These are phyloP conservation scores for Xerocomus nothofagi DNA, from an alignment of 1,284 basidiomycete species.

Conservation along the genomic window DNA sequence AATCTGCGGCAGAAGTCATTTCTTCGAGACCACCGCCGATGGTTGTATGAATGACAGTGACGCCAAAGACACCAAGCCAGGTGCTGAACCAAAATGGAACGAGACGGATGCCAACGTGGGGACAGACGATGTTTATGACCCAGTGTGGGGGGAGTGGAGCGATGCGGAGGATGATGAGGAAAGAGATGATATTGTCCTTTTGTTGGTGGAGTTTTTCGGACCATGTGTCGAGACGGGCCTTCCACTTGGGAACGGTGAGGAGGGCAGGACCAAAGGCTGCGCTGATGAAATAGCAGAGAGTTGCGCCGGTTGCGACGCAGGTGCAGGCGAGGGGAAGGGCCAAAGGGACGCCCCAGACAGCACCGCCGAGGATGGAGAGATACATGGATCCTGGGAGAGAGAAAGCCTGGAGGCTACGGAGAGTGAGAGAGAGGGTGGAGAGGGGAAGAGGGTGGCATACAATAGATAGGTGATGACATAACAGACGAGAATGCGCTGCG, in stretches of 20 bases:
- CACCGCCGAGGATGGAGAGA: constrained; percentile 93
- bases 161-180: constrained; percentile 91
- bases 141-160: constrained; percentile 96
- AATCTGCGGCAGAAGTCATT: constrained; percentile 92
- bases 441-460: constrained; percentile 47
- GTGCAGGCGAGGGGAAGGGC: constrained; percentile 91
- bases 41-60: constrained; percentile 92
- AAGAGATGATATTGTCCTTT: constrained; percentile 80
- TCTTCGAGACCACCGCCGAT: constrained; percentile 93
- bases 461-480: constrained; percentile 91
- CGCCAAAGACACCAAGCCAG: constrained; percentile 89
- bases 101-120: constrained; percentile 88
- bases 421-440: constrained; percentile 15
- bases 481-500: constrained; percentile 77
- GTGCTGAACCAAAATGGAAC: constrained; percentile 89
- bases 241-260: constrained; percentile 82
- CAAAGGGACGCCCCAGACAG: constrained; percentile 90
- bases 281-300: constrained; percentile 92
- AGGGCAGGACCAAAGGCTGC: constrained; percentile 88
- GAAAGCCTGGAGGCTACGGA: constrained; percentile 86
- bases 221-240: constrained; percentile 81
- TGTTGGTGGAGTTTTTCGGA: constrained; percentile 69
- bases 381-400: constrained; percentile 98
- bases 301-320: constrained; percentile 89
- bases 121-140: constrained; percentile 92